Base-by-base conservation (phyloP, 495 filamentous ascomycete species). In the Collariella sp. region DNA sequence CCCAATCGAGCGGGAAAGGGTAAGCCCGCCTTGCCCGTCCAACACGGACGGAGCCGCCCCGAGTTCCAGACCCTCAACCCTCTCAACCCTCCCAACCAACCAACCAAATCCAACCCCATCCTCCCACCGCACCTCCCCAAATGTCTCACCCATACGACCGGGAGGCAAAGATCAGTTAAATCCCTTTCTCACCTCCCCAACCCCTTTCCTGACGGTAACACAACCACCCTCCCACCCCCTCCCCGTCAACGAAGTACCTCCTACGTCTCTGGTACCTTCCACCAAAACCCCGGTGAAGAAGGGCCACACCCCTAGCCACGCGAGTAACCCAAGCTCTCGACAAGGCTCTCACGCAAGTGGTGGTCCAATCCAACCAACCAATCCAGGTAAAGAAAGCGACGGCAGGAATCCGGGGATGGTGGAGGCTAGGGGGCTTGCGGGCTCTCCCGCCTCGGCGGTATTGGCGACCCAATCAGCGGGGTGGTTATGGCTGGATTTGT, bases 391-490 rank as follows among this genome's bases (percentile, higher is more conserved):
- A n/a, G n/a, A n/a, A n/a, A n/a, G n/a, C n/a, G n/a, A n/a, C n/a
- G n/a, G n/a, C n/a, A n/a, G 26, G 38, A 16, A 35, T 34, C 38
- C 26, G 39, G 23, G 38, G 36, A 16, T 16, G 38, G 49, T 33
- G 49, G 50, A 52, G 35, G 38, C 38, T 33, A 39, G 50, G 45
- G 35, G 35, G 31, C 5, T 12, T 18, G 50, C 50, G 40, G 50
- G 40, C 50, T 44, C 29, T 45, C 40, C 40, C 50, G 50, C 11
- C 50, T 52, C 40, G 50, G 50, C 50, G 31, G n/a, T n/a, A n/a
- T n/a, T 18, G 40, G 40, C 22, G 9, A 18, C 35, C n/a, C 48
- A 13, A 29, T 31, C 26, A 39, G 12, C 2, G 20, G 20, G 12
- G 15, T 26, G 10, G 26, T 22, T 11, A 23, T 1, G 2, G 19